Evolutionary conservation across 2,329 filamentous ascomycete species (phyloP), one percentile per base, ranked within the genome.

Genomic region (Cladophialophora psammophila): DNA sequence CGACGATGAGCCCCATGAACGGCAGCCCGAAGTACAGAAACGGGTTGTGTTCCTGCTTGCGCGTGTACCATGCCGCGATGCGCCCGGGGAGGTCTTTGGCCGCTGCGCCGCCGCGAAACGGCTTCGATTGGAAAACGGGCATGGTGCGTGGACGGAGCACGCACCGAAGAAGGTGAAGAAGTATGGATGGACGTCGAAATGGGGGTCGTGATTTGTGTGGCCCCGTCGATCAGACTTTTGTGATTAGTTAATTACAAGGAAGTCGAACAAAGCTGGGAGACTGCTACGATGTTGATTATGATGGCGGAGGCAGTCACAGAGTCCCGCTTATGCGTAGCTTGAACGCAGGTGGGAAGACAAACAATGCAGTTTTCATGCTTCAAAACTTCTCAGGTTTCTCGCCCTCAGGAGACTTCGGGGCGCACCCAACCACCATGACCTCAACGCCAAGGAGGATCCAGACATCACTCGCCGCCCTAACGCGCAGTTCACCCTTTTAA

Each of bases 1-100:
- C 92, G 32, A 99, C 88, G 76, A 99, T 97, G 66, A 96, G 90
- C 64, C 87, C 82, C 72, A 99, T 87, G 79, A 99, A 99, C 0
- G 95, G 96, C 3, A 99, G 85, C 1, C 96, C 96, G 77, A 99
- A 99, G 70, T 97, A 87, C 34, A 93, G 82, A 78, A 99, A 99
- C 0, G 95, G 96, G 74, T 91, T 93, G 75, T 86, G 90, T 66
- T 87, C 84, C 72, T 99, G 87, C 67, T 87, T 79, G 36, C 86
- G 82, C 65, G 95, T 91, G 82, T 99, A 99, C 69, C 84, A 84
- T 65, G 90, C 86, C 59, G 91, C 92, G 73, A 96, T 81, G 10
- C 86, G 87, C 38, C 64, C 60, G 6, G 57, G 58, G 32, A 71
- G 58, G 20, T 61, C 66, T 50, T 52, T 26, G 32, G 55, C 57